phyloP scores from a whole-genome alignment of 1,284 basidiomycete genomes.

The Anthracocystis setariae region DNA sequence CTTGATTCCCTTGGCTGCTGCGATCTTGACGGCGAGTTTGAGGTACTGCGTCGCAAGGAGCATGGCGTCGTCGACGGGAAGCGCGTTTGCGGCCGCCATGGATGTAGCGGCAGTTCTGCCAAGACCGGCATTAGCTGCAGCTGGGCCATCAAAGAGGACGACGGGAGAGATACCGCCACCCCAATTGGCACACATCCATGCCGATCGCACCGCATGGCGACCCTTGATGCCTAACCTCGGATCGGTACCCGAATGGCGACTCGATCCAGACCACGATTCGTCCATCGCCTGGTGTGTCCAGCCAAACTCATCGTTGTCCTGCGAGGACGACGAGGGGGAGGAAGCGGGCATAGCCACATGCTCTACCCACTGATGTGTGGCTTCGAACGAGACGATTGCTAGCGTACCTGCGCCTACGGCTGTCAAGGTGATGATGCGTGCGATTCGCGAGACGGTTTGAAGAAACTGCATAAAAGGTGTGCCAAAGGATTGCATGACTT shows the following conservation, averaged over 20 bases:
- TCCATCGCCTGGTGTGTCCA: constrained; percentile 43
- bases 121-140: constrained; percentile 24
- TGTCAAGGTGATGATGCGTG: constrained; percentile 60
- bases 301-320: constrained; percentile 29
- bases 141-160: constrained; percentile 41
- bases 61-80: constrained; percentile 48
- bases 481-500: constrained; percentile 51
- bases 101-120: constrained; percentile 34
- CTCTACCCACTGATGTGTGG: constrained; percentile 64
- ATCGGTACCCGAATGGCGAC: constrained; percentile 46
- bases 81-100: constrained; percentile 25
- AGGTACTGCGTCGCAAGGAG: constrained; percentile 54
- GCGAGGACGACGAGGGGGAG: constrained; percentile 9
- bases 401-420: constrained; percentile 48
- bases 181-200: constrained; percentile 64
- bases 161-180: constrained; percentile 61
- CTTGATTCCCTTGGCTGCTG: constrained; percentile 47
- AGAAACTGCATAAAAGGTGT: constrained; percentile 61
- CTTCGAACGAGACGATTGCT: constrained; percentile 54
- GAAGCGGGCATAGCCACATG: constrained; percentile 51
- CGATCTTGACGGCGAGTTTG: constrained; percentile 42
- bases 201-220: constrained; percentile 58
- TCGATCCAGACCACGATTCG: constrained; percentile 45
- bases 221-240: constrained; percentile 58
- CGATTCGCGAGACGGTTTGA: constrained; percentile 57